These are phyloP conservation scores for Allium sativum DNA, from an alignment of 106 monocot genomes.

Conservation along the genomic window DNA sequence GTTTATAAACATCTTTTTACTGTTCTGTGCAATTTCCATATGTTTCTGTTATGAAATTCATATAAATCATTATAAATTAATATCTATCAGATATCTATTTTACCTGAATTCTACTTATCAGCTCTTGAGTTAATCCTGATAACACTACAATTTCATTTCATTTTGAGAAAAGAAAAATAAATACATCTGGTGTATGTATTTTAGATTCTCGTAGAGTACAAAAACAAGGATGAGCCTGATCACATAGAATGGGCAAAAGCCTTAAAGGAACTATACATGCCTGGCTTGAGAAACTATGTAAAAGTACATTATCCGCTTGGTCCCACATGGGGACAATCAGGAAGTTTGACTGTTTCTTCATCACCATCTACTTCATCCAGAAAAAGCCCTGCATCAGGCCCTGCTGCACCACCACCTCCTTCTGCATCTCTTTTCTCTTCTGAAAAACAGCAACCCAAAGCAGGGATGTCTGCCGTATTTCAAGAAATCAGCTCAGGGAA, in stretches of 20 bases:
- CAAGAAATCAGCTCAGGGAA: constrained; percentile 75
- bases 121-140: too few relatives aligned
- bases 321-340: constrained; percentile 32
- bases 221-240: constrained; percentile 40
- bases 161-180: neutral
- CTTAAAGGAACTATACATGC: constrained; percentile 61
- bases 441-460: constrained; percentile 40
- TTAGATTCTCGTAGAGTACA: constrained; percentile 68
- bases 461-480: constrained; percentile 82
- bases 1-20: too few relatives aligned
- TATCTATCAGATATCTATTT: too few relatives aligned
- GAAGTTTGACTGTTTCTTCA: constrained; percentile 10
- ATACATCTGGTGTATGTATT: neutral
- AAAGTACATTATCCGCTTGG: constrained; percentile 51
- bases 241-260: constrained; percentile 78
- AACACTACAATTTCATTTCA: too few relatives aligned
- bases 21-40: too few relatives aligned
- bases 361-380: constrained; percentile 15
- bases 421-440: constrained; percentile 32
- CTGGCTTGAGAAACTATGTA: constrained; percentile 58
- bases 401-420: constrained; percentile 48
- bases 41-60: too few relatives aligned
- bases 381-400: constrained; percentile 18
- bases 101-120: too few relatives aligned
- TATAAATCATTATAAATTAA: too few relatives aligned